phyloP scores from a whole-genome alignment of 495 filamentous ascomycete species.

The Penicillium malachiteum region DNA sequence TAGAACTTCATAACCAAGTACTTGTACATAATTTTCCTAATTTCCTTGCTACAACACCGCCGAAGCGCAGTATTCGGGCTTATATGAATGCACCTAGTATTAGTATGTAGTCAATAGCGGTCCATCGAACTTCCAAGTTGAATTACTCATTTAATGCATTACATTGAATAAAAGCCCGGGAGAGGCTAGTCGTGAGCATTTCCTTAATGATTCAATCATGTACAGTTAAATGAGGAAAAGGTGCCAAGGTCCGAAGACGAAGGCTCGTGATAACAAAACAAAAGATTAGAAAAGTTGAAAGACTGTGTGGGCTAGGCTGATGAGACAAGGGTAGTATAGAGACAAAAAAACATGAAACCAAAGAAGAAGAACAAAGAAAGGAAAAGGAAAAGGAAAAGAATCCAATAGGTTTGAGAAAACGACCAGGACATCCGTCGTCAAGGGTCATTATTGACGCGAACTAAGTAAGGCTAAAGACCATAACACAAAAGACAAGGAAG shows the following conservation, averaged over 20 bases:
- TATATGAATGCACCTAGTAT: too few species aligned
- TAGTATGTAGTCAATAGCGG: too few species aligned
- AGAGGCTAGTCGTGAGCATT: background rate
- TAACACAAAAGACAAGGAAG: conserved; percentile 26
- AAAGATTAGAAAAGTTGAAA: conserved; percentile 17
- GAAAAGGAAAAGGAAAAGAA: conserved; percentile 8
- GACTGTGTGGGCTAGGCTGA: conserved; percentile 25
- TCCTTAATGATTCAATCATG: conserved; percentile 28
- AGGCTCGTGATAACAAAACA: conserved; percentile 16
- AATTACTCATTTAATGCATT: background rate
- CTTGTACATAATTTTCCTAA: too few species aligned
- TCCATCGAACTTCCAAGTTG: too few species aligned
- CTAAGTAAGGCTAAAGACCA: conserved; percentile 21
- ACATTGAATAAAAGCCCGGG: background rate
- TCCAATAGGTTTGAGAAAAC: conserved; percentile 24
- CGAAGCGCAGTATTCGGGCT: too few species aligned
- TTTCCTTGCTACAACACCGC: too few species aligned
- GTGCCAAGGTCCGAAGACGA: conserved; percentile 5
- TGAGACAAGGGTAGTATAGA: conserved; percentile 15
- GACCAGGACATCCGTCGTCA: conserved; percentile 33
- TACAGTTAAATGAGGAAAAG: conserved; percentile 24
- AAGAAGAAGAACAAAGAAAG: background rate
- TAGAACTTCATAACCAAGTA: too few species aligned
- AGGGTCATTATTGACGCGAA: conserved; percentile 43
- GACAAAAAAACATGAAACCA: conserved; percentile 13